Percentiles rank a stretch among this genome's conserved stretches.
Conservation (phyloP, 2,329 filamentous ascomycete genomes). For the Microcera coccophila region DNA sequence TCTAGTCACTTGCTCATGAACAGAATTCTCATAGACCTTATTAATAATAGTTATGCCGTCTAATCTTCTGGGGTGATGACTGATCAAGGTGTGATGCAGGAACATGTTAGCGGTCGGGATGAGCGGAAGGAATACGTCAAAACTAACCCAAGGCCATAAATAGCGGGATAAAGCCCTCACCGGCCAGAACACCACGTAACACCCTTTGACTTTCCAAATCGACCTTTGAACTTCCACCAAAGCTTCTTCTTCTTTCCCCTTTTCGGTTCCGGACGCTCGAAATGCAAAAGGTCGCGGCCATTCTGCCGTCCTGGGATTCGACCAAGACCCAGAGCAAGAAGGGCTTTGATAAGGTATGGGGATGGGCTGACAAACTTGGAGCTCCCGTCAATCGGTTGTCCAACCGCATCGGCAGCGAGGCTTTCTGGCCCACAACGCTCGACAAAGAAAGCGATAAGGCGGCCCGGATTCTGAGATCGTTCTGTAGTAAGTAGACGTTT, state of each 20-base stretch:
- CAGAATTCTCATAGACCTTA: too few relatives aligned
- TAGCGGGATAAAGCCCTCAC: background rate
- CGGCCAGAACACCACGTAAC: background rate
- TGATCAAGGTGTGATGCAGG: too few relatives aligned
- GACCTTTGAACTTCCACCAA: background rate
- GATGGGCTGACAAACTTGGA: conserved; percentile 49
- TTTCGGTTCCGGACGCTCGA: background rate
- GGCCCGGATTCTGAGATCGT: conserved; percentile 75
- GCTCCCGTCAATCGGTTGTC: conserved; percentile 74
- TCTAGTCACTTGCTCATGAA: too few relatives aligned
- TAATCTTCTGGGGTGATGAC: too few relatives aligned
- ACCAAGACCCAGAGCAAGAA: conserved; percentile 56
- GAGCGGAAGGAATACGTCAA: background rate
- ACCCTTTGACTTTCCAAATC: background rate
- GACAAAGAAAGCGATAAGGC: conserved; percentile 90
- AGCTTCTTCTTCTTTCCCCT: background rate
- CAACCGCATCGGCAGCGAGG: conserved; percentile 74
- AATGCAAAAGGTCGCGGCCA: conserved; percentile 35
- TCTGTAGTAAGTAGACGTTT: conserved; percentile 65
- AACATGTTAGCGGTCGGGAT: conserved; percentile 1
- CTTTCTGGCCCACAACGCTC: conserved; percentile 80
- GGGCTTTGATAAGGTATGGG: conserved; percentile 72
- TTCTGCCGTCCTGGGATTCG: conserved; percentile 47
- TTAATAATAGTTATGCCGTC: too few relatives aligned
- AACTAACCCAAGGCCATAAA: background rate